Evolutionary conservation across 2,329 filamentous ascomycete species (phyloP).

Genomic region (Coleophoma crateriformis): DNA sequence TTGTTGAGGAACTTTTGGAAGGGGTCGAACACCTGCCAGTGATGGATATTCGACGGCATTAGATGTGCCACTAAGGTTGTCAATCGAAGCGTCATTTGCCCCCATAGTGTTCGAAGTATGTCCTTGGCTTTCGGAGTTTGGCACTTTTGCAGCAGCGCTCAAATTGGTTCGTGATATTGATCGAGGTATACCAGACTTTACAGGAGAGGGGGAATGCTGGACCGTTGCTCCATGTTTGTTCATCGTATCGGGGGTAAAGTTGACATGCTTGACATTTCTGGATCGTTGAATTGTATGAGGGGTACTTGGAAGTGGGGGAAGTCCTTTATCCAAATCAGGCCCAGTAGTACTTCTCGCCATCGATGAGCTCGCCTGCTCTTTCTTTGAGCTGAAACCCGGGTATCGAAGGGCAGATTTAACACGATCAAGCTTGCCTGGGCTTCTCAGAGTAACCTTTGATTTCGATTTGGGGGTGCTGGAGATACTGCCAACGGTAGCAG

Average conservation of each 20-base stretch:
- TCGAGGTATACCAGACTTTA: constrained; percentile 43
- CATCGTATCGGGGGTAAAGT: constrained; percentile 66
- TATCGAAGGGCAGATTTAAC: constrained; percentile 53
- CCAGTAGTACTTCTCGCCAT: constrained; percentile 33
- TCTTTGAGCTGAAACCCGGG: constrained; percentile 18
- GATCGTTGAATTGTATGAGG: constrained; percentile 41
- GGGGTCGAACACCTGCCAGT: constrained; percentile 17
- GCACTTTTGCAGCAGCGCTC: constrained; percentile 29
- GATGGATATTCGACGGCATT: constrained; percentile 22
- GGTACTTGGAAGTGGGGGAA: constrained; percentile 52
- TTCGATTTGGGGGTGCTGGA: constrained; percentile 23
- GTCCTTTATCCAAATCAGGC: constrained; percentile 48
- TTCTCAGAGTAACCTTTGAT: constrained; percentile 14
- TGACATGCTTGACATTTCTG: constrained; percentile 66
- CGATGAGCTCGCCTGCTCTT: constrained; percentile 14
- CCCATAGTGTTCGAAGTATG: constrained; percentile 21
- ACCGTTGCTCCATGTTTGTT: constrained; percentile 37
- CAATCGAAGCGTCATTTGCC: constrained; percentile 49
- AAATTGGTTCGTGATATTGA: constrained; percentile 32
- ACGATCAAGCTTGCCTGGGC: constrained; percentile 32
- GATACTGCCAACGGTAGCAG: constrained; percentile 43
- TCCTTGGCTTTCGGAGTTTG: constrained; percentile 8
- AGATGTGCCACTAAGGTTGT: constrained; percentile 19
- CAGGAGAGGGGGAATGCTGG: constrained; percentile 50
- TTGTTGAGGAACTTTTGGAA: constrained; percentile 15